Evolutionary conservation across 2,329 filamentous ascomycete species (phyloP), one percentile per base, ranked within the genome.

Genomic region (Cercospora nicotianae): DNA sequence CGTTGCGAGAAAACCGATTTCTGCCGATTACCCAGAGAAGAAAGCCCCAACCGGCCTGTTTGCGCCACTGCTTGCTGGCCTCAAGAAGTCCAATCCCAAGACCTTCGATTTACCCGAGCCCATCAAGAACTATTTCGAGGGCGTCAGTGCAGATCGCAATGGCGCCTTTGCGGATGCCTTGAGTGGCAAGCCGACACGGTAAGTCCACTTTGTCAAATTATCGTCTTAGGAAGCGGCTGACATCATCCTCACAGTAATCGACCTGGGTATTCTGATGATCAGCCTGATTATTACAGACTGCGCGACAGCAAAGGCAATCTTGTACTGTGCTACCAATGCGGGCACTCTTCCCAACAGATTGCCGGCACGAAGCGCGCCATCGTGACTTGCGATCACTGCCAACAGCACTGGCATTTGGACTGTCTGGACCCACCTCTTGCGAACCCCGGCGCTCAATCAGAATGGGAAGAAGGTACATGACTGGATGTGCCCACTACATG

Each of bases 401-500:
- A 87, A 12, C 85, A 92, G 36, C 86, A 90, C 76, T 99, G 94
- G 91, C 95, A 99, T 81, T 84, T 97, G 62, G 94, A 98, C 79
- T 99, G 95, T 80, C 83, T 96, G 16, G 90, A 96, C 76, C 92
- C 93, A 30, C 94, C 94, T 36, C 82, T 94, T 76, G 89, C 93
- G 36, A 88, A 91, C 65, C 91, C 94, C 94, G 10, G 86, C 89
- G 64, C 81, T 83, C 67, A 78, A 77, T 70, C 66, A 77, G 71
- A 77, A 85, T 61, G 83, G 83, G 72, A 83, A 83, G 61, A 84
- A 90, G 62, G 88, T 90, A 58, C 82, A 84, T 75, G 90, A 89
- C 65, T 99, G 93, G 92, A 90, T 89, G 79, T 99, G 95, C 77
- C 94, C 94, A 60, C 89, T 91, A 71, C 95, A 99, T 77, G 84